These are phyloP conservation scores for Fusarium protoensiforme DNA, from an alignment of 2,329 filamentous ascomycete species.

Conservation along the genomic window DNA sequence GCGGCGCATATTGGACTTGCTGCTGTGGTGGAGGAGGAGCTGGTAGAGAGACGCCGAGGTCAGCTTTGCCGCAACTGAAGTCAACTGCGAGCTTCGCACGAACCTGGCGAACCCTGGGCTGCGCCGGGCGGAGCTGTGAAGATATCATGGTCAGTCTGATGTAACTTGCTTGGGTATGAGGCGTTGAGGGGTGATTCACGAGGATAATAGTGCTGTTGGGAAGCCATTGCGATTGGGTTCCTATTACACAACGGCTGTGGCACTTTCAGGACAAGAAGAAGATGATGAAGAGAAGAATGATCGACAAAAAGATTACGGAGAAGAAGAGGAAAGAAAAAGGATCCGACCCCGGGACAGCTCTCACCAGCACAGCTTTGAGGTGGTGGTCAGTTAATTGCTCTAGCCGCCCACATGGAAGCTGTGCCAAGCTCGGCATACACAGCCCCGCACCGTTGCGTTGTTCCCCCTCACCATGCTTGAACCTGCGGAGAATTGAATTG, in stretches of 20 bases:
- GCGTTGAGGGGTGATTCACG: constrained; percentile 49
- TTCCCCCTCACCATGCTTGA: constrained; percentile 7
- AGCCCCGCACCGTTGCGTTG: constrained; percentile 30
- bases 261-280: neutral
- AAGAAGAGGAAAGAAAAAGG: constrained; percentile 5
- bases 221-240: constrained; percentile 49
- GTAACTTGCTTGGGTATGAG: constrained; percentile 27
- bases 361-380: constrained; percentile 11
- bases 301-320: neutral
- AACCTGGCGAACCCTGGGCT: constrained; percentile 45
- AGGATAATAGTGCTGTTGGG: constrained; percentile 58
- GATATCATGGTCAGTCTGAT: constrained; percentile 34
- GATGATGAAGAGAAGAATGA: neutral
- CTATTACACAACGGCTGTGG: neutral
- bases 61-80: constrained; percentile 7
- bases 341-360: constrained; percentile 15
- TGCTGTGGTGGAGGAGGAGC: constrained; percentile 38
- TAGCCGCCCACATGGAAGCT: constrained; percentile 29
- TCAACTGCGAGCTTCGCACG: constrained; percentile 17
- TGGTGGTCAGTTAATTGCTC: constrained; percentile 18
- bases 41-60: constrained; percentile 21
- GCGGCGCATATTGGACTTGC: constrained; percentile 57
- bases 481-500: constrained; percentile 3
- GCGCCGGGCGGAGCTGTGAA: constrained; percentile 55
- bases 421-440: constrained; percentile 30